Evolutionary conservation across 768 basidiomycete genomes (phyloP).

Genomic region (Fistulinella prunicolor): DNA sequence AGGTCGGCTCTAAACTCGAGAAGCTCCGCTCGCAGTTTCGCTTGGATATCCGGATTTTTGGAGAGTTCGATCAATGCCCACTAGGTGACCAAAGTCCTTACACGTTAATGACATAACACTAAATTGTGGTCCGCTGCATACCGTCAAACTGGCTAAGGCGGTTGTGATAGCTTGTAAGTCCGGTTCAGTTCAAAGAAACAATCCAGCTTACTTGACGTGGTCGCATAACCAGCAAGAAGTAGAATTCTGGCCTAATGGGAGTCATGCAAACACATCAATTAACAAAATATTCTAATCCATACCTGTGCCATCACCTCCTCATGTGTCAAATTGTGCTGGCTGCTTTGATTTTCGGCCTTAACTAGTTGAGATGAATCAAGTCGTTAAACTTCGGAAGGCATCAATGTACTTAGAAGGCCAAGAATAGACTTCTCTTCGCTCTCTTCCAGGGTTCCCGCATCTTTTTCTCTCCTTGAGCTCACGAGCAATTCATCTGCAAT

Average conservation of each 20-base stretch:
- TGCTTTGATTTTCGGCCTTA: constrained; percentile 32
- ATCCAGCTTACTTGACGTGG: constrained; percentile 33
- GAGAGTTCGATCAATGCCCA: neutral
- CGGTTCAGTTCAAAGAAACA: neutral
- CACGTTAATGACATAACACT: neutral
- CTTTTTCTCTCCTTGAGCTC: constrained; percentile 33
- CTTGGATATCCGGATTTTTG: too few species aligned
- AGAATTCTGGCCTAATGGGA: constrained; percentile 34
- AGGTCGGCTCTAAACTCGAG: too few species aligned
- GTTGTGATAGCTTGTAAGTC: too few species aligned
- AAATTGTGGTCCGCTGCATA: neutral
- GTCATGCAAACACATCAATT: neutral
- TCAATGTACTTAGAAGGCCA: constrained; percentile 33
- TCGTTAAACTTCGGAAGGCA: neutral
- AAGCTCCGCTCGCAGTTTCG: too few species aligned
- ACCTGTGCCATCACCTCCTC: constrained; percentile 42
- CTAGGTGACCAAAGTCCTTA: neutral
- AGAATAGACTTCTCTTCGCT: constrained; percentile 38
- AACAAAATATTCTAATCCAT: neutral
- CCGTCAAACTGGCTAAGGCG: neutral
- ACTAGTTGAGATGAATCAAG: constrained; percentile 23
- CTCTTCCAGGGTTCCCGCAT: constrained; percentile 24
- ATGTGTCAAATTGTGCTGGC: constrained; percentile 31
- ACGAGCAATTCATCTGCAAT: constrained; percentile 35
- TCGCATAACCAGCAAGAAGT: constrained; percentile 40